phyloP scores from a whole-genome alignment of 495 filamentous ascomycete genomes.

The Aspergillus sclerotiicarbonarius region DNA sequence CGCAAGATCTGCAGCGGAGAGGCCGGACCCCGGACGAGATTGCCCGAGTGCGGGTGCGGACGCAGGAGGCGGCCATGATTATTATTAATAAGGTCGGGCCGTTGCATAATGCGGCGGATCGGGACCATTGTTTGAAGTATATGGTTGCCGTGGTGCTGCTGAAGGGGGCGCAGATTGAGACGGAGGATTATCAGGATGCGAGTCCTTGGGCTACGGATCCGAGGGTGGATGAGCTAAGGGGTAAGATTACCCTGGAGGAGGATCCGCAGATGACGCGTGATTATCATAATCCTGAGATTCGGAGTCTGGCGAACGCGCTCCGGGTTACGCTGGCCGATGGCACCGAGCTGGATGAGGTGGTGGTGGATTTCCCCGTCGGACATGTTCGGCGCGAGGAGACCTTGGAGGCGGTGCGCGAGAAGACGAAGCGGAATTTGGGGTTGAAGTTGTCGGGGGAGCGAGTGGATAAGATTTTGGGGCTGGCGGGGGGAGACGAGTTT shows the following conservation, averaged over 20 bases:
- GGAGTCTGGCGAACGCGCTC: slow-evolving; percentile 26
- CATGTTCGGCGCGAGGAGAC: slow-evolving; percentile 74
- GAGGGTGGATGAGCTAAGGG: slow-evolving; percentile 26
- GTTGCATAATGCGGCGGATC: slow-evolving; percentile 42
- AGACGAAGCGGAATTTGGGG: not conserved
- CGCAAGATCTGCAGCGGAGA: slow-evolving; percentile 2
- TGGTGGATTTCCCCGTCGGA: slow-evolving; percentile 80
- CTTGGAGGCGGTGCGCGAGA: slow-evolving; percentile 31
- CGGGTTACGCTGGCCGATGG: slow-evolving; percentile 26
- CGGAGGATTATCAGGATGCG: slow-evolving; percentile 31
- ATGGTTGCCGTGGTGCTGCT: slow-evolving; percentile 39
- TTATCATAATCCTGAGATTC: slow-evolving; percentile 32
- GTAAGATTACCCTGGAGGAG: slow-evolving; percentile 24
- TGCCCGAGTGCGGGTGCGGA: slow-evolving; percentile 30
- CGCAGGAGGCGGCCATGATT: slow-evolving; percentile 30
- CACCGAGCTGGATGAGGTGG: slow-evolving; percentile 63
- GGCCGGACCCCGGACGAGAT: slow-evolving; percentile 19
- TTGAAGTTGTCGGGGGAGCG: not conserved
- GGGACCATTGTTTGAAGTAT: slow-evolving; percentile 48
- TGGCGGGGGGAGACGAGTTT: not conserved
- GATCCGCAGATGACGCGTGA: slow-evolving; percentile 36
- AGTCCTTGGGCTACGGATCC: slow-evolving; percentile 26
- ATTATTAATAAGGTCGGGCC: slow-evolving; percentile 42
- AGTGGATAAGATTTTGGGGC: not conserved
- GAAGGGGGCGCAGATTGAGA: slow-evolving; percentile 31